Base-by-base conservation (phyloP, 2,329 filamentous ascomycete genomes). In the Pseudogymnoascus sp. region DNA sequence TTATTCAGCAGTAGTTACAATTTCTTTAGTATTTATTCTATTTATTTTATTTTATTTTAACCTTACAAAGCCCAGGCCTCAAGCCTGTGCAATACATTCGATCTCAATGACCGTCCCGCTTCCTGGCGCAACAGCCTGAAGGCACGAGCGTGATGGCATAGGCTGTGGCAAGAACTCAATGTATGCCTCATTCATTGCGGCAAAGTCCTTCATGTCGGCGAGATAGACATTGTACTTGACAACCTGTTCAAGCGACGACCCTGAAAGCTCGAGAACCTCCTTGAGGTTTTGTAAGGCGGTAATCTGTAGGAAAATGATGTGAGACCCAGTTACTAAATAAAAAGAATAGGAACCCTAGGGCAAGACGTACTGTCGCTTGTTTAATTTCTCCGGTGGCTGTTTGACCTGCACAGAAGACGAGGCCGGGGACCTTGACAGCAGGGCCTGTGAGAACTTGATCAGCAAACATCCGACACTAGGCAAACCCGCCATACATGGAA, bases 361-460 rank as follows among this genome's bases (percentile, higher is more conserved):
- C n/a, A 38, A n/a, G 35, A 67, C 74, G 63, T 66, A 78, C 77
- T 13, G 77, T 79, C 38, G 78, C 78, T 64, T 78, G 74, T 69
- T 78, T 78, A 61, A 79, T 79, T 65, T 80, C 78, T 62, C 78
- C 78, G 7, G 77, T 78, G n/a, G 77, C 78, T n/a, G 78, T 79
- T 68, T 80, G 78, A 3, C 78, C 78, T 4, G 78, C 78, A 33
- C 75, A 77, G 67, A 80, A 80, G 60, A 80, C 77, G 15, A 80
- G 77, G 26, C 78, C 78, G 0, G 78, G 77, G 4, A 80, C 74
- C 64, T 78, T 78, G 57, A 73, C 71, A 1, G 78, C 78, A 40
- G 78, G 78, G 67, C 72, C 76, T 78, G 53, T 7, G 57, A 13
- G 13, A 13, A 23, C 67, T 44, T 15, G 8, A 10, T 53, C 17